A percentile compares a stretch with the other conserved stretches of the same genome.
These are phyloP conservation scores for Fusarium ambrosium DNA, from an alignment of 2,329 filamentous ascomycete genomes.

Conservation along the genomic window DNA sequence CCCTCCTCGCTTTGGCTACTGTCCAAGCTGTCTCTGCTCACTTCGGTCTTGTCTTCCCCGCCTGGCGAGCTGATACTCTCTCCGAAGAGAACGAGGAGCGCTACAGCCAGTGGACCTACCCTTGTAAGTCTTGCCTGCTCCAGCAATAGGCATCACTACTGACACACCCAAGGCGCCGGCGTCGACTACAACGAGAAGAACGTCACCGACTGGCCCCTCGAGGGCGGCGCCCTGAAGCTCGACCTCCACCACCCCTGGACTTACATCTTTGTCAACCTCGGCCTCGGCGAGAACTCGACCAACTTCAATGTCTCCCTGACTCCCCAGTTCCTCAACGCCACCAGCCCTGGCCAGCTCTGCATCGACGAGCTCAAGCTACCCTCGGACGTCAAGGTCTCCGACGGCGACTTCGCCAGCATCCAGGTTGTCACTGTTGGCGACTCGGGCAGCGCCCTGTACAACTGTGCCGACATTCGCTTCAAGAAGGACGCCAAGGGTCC, in stretches of 20 bases:
- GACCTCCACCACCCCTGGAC: constrained; percentile 66
- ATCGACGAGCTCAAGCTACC: constrained; percentile 71
- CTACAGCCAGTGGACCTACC: constrained; percentile 65
- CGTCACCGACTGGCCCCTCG: constrained; percentile 67
- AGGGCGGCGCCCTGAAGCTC: constrained; percentile 62
- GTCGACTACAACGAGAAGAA: constrained; percentile 60
- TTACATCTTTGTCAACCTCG: constrained; percentile 68
- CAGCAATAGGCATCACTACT: neutral
- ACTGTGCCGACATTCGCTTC: constrained; percentile 82
- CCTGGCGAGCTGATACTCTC: constrained; percentile 64
- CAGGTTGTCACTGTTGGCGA: constrained; percentile 77
- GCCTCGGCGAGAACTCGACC: constrained; percentile 63
- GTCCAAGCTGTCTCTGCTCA: constrained; percentile 60
- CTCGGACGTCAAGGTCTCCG: constrained; percentile 59
- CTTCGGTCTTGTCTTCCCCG: constrained; percentile 62
- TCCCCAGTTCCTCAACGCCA: constrained; percentile 69
- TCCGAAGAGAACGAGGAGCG: constrained; percentile 50
- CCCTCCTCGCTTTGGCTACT: constrained; percentile 52
- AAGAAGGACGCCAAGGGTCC: constrained; percentile 63
- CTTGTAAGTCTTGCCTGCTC: constrained; percentile 58
- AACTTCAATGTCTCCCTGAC: constrained; percentile 79
- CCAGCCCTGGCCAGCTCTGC: constrained; percentile 75
- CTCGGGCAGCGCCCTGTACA: constrained; percentile 74
- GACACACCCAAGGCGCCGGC: constrained; percentile 58
- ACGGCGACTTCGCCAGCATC: constrained; percentile 75